Evolutionary conservation across 2,329 filamentous ascomycete species (phyloP).

Genomic region (Sporothrix humicola): DNA sequence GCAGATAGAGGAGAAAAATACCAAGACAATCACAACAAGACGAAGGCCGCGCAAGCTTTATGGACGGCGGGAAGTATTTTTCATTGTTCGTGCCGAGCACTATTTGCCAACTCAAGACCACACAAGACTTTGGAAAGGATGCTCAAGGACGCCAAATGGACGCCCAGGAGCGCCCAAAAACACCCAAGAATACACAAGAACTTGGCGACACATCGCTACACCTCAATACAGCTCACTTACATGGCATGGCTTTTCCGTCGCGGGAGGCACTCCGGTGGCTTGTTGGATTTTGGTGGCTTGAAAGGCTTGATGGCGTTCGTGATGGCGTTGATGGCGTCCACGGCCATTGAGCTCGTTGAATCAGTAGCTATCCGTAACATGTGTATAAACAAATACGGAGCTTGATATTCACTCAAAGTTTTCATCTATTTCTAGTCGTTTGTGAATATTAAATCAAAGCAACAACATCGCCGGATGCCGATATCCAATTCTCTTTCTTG

Average conservation of each 20-base stretch:
- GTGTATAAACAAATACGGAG: not conserved
- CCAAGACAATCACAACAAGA: not conserved
- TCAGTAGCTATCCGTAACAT: not conserved
- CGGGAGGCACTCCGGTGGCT: not conserved
- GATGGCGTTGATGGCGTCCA: not conserved
- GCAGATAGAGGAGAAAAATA: not conserved
- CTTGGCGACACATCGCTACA: not conserved
- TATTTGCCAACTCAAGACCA: not conserved
- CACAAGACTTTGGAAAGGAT: no score
- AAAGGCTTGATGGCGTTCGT: not conserved
- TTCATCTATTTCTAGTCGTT: not conserved
- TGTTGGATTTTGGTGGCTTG: not conserved
- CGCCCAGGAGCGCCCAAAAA: not conserved
- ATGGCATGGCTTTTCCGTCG: not conserved
- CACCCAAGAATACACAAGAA: not conserved
- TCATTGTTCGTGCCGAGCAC: not conserved
- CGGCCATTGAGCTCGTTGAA: not conserved
- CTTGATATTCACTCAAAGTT: not conserved
- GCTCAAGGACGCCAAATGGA: no score
- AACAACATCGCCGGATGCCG: not conserved
- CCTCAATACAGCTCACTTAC: not conserved
- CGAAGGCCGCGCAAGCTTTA: not conserved
- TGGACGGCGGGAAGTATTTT: not conserved
- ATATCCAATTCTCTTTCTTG: not conserved
- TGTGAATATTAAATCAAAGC: not conserved